These are phyloP conservation scores for Trichocomaceae sp. DNA, from an alignment of 2,329 filamentous ascomycete species.

Conservation along the genomic window DNA sequence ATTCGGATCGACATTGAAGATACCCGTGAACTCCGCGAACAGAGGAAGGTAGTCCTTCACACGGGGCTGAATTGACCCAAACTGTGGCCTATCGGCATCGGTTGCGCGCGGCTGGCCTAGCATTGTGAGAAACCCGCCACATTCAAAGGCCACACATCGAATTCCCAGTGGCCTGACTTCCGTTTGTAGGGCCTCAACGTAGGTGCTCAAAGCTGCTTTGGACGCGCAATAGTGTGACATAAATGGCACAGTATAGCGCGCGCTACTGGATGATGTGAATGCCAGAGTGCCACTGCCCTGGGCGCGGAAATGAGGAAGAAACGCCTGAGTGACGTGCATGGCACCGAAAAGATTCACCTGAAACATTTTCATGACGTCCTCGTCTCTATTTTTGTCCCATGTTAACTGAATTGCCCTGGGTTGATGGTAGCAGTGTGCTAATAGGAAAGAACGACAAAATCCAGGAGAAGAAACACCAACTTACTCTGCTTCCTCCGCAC, in stretches of 20 bases:
- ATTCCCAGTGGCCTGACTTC: not conserved
- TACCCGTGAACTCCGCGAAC: not conserved
- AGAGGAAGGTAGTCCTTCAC: not conserved
- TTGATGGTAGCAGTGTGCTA: too few relatives aligned
- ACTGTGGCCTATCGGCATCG: not conserved
- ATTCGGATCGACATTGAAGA: not conserved
- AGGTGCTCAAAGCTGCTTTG: slow-evolving; percentile 20
- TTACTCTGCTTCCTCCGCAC: slow-evolving; percentile 24
- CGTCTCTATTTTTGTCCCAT: not conserved
- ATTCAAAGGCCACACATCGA: not conserved
- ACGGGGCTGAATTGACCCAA: not conserved
- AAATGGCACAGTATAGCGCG: slow-evolving; percentile 22
- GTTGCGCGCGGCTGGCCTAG: not conserved
- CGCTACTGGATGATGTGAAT: slow-evolving; percentile 31
- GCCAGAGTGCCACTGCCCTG: slow-evolving; percentile 29
- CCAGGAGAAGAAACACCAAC: not conserved
- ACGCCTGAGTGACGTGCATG: slow-evolving; percentile 30
- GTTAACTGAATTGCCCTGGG: not conserved
- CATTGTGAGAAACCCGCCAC: slow-evolving; percentile 1
- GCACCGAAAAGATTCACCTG: slow-evolving; percentile 35
- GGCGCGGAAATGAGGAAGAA: slow-evolving; percentile 32
- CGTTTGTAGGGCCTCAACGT: not conserved
- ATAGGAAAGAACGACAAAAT: too few relatives aligned
- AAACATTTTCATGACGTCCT: slow-evolving; percentile 25
- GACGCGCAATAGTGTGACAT: slow-evolving; percentile 31